Percentiles rank a stretch among this genome's conserved stretches.
These are phyloP conservation scores for Zygoascus hellenicus DNA, from an alignment of 1,139 yeast species.

Conservation along the genomic window DNA sequence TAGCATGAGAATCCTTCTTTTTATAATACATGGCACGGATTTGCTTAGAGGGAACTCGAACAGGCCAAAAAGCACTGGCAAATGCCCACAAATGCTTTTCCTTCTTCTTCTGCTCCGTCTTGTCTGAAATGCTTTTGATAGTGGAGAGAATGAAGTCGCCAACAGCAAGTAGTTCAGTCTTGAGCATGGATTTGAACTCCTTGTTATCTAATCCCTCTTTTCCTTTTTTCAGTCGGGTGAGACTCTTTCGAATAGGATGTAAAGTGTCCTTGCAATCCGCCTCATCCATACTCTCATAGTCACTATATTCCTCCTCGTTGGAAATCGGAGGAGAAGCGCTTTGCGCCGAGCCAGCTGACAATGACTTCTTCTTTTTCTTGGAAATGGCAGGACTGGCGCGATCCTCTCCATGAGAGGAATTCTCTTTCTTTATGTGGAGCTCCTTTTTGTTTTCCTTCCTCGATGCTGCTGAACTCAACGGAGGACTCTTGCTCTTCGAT, in stretches of 20 bases:
- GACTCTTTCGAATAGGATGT: slow-evolving; percentile 68
- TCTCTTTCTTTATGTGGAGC: slow-evolving; percentile 10
- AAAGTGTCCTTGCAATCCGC: slow-evolving; percentile 56
- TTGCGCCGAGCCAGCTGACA: slow-evolving; percentile 12
- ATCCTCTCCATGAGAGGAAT: not conserved
- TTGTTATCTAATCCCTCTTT: slow-evolving; percentile 75
- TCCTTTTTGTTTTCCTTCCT: slow-evolving; percentile 2
- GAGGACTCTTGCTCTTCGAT: slow-evolving; percentile 8
- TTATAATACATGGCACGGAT: slow-evolving; percentile 82
- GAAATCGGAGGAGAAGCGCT: slow-evolving; percentile 19
- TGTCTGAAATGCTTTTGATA: slow-evolving; percentile 20
- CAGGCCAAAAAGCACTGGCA: slow-evolving; percentile 93
- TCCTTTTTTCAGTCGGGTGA: slow-evolving; percentile 71
- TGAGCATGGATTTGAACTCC: slow-evolving; percentile 76
- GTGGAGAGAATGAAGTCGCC: slow-evolving; percentile 61
- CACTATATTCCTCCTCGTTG: slow-evolving; percentile 44
- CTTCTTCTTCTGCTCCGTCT: slow-evolving; percentile 36
- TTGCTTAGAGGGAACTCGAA: slow-evolving; percentile 65
- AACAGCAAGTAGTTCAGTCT: slow-evolving; percentile 67
- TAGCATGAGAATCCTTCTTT: slow-evolving; percentile 22
- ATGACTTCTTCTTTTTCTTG: slow-evolving; percentile 20
- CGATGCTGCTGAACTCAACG: not conserved
- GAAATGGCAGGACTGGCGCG: slow-evolving; percentile 4
- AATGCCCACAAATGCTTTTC: slow-evolving; percentile 83
- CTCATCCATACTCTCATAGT: slow-evolving; percentile 82